Conservation (phyloP, 1,284 basidiomycete genomes). For the Ustilago curta region DNA sequence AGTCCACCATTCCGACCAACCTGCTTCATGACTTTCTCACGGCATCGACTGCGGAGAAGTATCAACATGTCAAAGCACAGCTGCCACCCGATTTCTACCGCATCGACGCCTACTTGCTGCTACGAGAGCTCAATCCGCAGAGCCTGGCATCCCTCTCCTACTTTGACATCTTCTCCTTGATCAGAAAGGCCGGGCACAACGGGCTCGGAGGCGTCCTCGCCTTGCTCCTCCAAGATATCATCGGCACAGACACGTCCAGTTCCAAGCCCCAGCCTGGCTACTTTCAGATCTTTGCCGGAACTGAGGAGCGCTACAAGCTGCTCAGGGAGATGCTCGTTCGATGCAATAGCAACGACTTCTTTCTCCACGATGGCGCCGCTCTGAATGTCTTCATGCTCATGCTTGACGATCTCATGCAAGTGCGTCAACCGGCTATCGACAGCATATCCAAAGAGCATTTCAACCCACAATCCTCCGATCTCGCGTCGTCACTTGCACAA, state of each 20-base stretch:
- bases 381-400: conserved; percentile 40
- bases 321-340: conserved; percentile 29
- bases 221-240: conserved; percentile 34
- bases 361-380: conserved; percentile 29
- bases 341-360: conserved; percentile 19
- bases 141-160: conserved; percentile 25
- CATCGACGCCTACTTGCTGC: conserved; percentile 39
- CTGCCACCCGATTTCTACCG: conserved; percentile 18
- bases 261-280: conserved; percentile 21
- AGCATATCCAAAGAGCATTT: neutral
- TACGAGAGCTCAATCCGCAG: conserved; percentile 30
- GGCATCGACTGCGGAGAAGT: conserved; percentile 8
- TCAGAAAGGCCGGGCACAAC: conserved; percentile 15
- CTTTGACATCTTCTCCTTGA: conserved; percentile 25
- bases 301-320: conserved; percentile 33
- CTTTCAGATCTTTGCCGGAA: conserved; percentile 38
- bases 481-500: neutral
- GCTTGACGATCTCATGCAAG: conserved; percentile 31
- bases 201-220: conserved; percentile 29
- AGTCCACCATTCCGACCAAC: conserved; percentile 1
- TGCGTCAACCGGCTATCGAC: conserved; percentile 9
- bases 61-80: conserved; percentile 13
- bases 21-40: conserved; percentile 33
- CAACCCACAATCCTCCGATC: neutral
- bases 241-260: conserved; percentile 22